Percentiles rank a stretch among this genome's conserved stretches.
phyloP scores from a whole-genome alignment of 257 asterid genomes.

The Prunella vulgaris region DNA sequence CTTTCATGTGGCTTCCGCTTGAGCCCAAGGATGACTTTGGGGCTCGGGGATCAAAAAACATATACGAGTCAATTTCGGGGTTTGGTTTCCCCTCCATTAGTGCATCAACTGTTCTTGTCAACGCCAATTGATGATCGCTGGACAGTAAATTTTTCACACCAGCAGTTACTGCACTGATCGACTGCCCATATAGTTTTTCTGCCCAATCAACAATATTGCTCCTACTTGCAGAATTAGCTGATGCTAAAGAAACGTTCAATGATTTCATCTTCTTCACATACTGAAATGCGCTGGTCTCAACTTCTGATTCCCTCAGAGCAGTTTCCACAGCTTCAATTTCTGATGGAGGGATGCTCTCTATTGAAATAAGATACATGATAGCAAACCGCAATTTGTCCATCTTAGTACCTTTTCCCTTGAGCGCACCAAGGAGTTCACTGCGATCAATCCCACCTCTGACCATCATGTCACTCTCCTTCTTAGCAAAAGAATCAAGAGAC shows the following conservation, averaged over 20 bases:
- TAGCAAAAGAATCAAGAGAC: slow-evolving; percentile 64
- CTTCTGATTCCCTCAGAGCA: slow-evolving; percentile 73
- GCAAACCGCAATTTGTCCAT: slow-evolving; percentile 34
- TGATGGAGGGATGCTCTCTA: slow-evolving; percentile 62
- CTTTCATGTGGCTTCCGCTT: slow-evolving; percentile 70
- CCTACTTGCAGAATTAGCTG: slow-evolving; percentile 87
- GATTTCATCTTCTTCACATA: slow-evolving; percentile 93
- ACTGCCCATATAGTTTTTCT: slow-evolving; percentile 82
- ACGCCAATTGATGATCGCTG: slow-evolving; percentile 79
- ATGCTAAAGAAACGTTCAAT: slow-evolving; percentile 74
- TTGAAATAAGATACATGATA: slow-evolving; percentile 56
- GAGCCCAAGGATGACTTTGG: slow-evolving; percentile 67
- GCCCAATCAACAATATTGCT: slow-evolving; percentile 87
- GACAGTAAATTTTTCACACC: slow-evolving; percentile 88
- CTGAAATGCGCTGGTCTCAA: slow-evolving; percentile 88
- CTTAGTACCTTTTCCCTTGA: slow-evolving; percentile 83
- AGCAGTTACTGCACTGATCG: slow-evolving; percentile 88
- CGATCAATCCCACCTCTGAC: slow-evolving; percentile 79
- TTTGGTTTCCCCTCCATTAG: slow-evolving; percentile 93
- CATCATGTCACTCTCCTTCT: slow-evolving; percentile 93
- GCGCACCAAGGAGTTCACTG: slow-evolving; percentile 66
- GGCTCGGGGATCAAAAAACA: slow-evolving; percentile 81
- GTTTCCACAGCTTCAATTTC: slow-evolving; percentile 86
- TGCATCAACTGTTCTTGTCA: slow-evolving; percentile 88
- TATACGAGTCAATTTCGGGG: slow-evolving; percentile 85